Conservation (phyloP, 179 eudicot genomes). For the Pouteria campechiana region DNA sequence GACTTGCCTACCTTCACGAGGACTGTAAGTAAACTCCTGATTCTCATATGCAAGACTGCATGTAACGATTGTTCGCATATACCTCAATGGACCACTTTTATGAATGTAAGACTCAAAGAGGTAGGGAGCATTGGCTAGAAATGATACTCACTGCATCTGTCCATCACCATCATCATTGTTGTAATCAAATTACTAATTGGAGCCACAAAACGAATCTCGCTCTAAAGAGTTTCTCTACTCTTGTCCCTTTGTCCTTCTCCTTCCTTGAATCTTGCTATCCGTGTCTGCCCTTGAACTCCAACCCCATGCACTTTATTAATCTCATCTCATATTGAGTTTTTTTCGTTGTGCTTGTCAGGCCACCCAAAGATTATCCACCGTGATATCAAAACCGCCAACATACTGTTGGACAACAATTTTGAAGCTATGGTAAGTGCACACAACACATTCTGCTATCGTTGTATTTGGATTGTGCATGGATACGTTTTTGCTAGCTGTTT, state of each 20-base stretch:
- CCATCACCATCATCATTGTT: no score
- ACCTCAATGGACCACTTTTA: no score
- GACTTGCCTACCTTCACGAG: slow-evolving; percentile 90
- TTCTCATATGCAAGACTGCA: no score
- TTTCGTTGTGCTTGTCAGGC: slow-evolving; percentile 42
- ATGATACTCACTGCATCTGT: no score
- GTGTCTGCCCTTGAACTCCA: not conserved
- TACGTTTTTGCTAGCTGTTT: no score
- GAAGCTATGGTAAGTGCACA: slow-evolving; percentile 60
- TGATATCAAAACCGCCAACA: slow-evolving; percentile 94
- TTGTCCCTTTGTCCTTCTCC: not conserved
- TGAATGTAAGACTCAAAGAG: no score
- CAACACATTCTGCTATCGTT: not conserved
- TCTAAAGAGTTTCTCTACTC: not conserved
- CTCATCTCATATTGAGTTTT: not conserved
- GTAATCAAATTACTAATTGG: no score
- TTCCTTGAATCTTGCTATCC: not conserved
- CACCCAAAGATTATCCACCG: slow-evolving; percentile 93
- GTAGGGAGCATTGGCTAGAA: no score
- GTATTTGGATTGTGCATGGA: no score
- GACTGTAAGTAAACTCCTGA: slow-evolving; percentile 59
- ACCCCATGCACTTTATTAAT: not conserved
- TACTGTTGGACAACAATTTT: slow-evolving; percentile 61
- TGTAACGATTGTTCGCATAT: no score
- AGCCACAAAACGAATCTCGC: no score